phyloP scores from a whole-genome alignment of 2,329 filamentous ascomycete species.

The Beauveria australis region DNA sequence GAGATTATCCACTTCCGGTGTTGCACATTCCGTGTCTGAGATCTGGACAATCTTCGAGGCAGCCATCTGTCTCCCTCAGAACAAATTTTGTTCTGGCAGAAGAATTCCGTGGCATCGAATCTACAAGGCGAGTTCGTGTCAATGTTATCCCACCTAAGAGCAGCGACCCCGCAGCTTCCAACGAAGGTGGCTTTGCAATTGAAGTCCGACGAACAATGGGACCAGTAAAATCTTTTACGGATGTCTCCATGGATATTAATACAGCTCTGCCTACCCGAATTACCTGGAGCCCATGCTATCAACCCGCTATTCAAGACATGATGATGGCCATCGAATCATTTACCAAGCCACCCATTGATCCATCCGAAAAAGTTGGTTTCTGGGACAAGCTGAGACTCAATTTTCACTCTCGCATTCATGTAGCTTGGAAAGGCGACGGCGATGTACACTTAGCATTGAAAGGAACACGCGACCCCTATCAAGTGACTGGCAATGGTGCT shows the following conservation, averaged over 20 bases:
- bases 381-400: conserved; percentile 97
- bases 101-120: conserved; percentile 76
- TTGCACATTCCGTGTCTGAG: conserved; percentile 82
- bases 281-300: conserved; percentile 95
- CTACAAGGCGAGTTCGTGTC: conserved; percentile 70
- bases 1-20: conserved; percentile 89
- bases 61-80: conserved; percentile 74
- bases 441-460: conserved; percentile 92
- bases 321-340: conserved; percentile 99
- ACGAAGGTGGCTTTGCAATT: conserved; percentile 64
- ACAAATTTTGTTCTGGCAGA: conserved; percentile 95
- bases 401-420: conserved; percentile 83
- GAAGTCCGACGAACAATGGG: conserved; percentile 86
- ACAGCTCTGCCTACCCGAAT: conserved; percentile 86
- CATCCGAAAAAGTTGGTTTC: conserved; percentile 89
- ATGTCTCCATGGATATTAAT: conserved; percentile 87
- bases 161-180: conserved; percentile 45
- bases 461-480: conserved; percentile 84
- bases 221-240: conserved; percentile 92
- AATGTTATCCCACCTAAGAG: conserved; percentile 68
- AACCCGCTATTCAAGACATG: conserved; percentile 97
- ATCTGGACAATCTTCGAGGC: conserved; percentile 65
- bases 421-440: conserved; percentile 91
- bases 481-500: conserved; percentile 83
- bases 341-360: conserved; percentile 89